A percentile compares a stretch with the other conserved stretches of the same genome.
Conservation (phyloP, 2,329 filamentous ascomycete genomes). For the Colletotrichum shisoi region DNA sequence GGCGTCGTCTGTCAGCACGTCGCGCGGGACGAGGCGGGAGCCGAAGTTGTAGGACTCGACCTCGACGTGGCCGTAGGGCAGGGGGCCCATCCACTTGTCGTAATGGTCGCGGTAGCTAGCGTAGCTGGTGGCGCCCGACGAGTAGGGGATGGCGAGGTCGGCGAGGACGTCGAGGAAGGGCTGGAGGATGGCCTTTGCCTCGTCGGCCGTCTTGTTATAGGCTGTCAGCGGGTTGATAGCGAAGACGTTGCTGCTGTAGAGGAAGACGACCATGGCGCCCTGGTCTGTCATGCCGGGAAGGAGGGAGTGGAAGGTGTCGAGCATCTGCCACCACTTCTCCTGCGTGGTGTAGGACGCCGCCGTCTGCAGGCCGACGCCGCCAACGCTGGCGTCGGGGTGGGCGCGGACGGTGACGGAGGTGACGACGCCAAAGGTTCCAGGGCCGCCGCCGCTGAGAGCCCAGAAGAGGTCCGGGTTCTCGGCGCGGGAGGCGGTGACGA, state of each 20-base stretch:
- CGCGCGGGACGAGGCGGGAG: slow-evolving; percentile 54
- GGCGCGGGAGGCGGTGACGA: slow-evolving; percentile 57
- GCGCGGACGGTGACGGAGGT: slow-evolving; percentile 62
- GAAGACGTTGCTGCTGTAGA: slow-evolving; percentile 58
- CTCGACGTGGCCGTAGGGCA: slow-evolving; percentile 55
- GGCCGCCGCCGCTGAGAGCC: slow-evolving; percentile 68
- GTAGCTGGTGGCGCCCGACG: slow-evolving; percentile 41
- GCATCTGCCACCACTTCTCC: slow-evolving; percentile 58
- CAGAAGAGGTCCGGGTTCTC: slow-evolving; percentile 68
- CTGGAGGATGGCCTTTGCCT: slow-evolving; percentile 56
- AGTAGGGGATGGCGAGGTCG: slow-evolving; percentile 46
- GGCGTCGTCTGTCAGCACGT: slow-evolving; percentile 48
- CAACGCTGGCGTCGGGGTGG: slow-evolving; percentile 54
- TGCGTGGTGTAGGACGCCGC: slow-evolving; percentile 38
- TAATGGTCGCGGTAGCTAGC: slow-evolving; percentile 54
- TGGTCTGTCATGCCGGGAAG: slow-evolving; percentile 59
- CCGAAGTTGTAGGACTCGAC: slow-evolving; percentile 58
- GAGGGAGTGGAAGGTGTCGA: slow-evolving; percentile 53
- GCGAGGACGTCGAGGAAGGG: slow-evolving; percentile 55
- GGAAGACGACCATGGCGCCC: slow-evolving; percentile 60
- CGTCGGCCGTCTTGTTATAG: slow-evolving; percentile 54
- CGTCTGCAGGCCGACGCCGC: slow-evolving; percentile 53
- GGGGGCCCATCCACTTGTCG: slow-evolving; percentile 52
- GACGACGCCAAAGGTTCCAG: slow-evolving; percentile 66
- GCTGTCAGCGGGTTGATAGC: slow-evolving; percentile 57